phyloP scores from a whole-genome alignment of 1,284 basidiomycete genomes.

The Leccinum proximum region DNA sequence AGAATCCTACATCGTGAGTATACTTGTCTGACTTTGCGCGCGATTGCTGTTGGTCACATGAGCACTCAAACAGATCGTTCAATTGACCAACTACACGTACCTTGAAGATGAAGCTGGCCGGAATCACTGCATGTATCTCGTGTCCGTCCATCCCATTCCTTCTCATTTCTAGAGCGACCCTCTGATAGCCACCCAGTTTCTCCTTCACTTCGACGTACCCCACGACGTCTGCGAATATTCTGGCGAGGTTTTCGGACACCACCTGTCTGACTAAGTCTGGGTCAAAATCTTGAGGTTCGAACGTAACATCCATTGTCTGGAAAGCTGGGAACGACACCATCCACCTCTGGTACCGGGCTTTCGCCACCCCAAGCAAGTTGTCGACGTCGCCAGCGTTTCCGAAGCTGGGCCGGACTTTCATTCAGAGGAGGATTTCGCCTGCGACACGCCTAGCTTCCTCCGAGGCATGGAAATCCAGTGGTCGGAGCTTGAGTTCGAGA shows the following conservation, averaged over 20 bases:
- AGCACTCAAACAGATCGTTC: not conserved
- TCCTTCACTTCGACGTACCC: not conserved
- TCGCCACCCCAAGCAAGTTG: not conserved
- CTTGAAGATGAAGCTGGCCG: not conserved
- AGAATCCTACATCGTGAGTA: constrained; percentile 64
- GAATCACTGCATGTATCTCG: not conserved
- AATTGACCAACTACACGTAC: not conserved
- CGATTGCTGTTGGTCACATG: constrained; percentile 9
- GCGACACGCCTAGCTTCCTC: not conserved
- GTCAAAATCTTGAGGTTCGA: not conserved
- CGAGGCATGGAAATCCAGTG: not conserved
- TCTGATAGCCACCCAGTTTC: not conserved
- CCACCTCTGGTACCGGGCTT: not conserved
- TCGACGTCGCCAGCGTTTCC: not conserved
- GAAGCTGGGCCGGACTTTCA: not conserved
- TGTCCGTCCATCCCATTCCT: not conserved
- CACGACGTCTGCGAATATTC: not conserved
- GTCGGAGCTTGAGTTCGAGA: not conserved
- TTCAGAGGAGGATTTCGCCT: not conserved
- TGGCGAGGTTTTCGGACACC: not conserved
- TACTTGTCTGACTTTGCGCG: constrained; percentile 39
- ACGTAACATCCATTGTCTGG: not conserved
- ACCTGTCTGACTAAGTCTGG: not conserved
- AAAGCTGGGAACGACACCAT: not conserved
- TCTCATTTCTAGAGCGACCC: not conserved